Evolutionary conservation across 768 basidiomycete genomes (phyloP).

Genomic region (Pleurotus tuber-regium): DNA sequence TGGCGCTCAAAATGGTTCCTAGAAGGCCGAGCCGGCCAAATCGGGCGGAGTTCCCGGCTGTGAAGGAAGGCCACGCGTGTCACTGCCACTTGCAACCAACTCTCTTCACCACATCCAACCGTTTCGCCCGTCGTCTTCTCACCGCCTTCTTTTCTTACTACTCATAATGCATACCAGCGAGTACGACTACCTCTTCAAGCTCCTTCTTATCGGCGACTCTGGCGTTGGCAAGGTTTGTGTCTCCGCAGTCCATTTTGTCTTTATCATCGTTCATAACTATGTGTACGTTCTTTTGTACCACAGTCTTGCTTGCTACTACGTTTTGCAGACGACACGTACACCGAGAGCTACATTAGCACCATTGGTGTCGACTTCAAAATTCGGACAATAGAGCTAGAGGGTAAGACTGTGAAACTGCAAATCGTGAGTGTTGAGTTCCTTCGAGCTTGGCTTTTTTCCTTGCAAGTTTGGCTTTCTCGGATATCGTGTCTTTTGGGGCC

Average conservation of each 20-base stretch:
- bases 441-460: too few species aligned
- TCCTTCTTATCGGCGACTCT: slow-evolving; percentile 91
- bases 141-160: slow-evolving; percentile 20
- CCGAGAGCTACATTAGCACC: slow-evolving; percentile 95
- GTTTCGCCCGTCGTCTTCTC: slow-evolving; percentile 19
- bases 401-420: slow-evolving; percentile 97
- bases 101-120: slow-evolving; percentile 29
- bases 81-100: slow-evolving; percentile 31
- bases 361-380: slow-evolving; percentile 99
- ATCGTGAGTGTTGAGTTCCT: slow-evolving; percentile 66
- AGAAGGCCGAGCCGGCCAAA: slow-evolving; percentile 3
- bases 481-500: not conserved
- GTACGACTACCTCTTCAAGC: slow-evolving; percentile 96
- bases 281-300: slow-evolving; percentile 5
- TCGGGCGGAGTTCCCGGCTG: slow-evolving; percentile 10
- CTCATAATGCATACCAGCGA: slow-evolving; percentile 83
- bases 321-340: slow-evolving; percentile 96
- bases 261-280: slow-evolving; percentile 22
- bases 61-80: slow-evolving; percentile 17
- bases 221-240: slow-evolving; percentile 86
- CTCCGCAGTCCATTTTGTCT: slow-evolving; percentile 19
- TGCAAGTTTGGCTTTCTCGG: too few species aligned
- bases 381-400: slow-evolving; percentile 96
- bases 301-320: slow-evolving; percentile 91
- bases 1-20: not conserved